Percentiles rank a stretch among this genome's conserved stretches.
These are phyloP conservation scores for Cladosporium sp. DNA, from an alignment of 2,329 filamentous ascomycete genomes.

Conservation along the genomic window DNA sequence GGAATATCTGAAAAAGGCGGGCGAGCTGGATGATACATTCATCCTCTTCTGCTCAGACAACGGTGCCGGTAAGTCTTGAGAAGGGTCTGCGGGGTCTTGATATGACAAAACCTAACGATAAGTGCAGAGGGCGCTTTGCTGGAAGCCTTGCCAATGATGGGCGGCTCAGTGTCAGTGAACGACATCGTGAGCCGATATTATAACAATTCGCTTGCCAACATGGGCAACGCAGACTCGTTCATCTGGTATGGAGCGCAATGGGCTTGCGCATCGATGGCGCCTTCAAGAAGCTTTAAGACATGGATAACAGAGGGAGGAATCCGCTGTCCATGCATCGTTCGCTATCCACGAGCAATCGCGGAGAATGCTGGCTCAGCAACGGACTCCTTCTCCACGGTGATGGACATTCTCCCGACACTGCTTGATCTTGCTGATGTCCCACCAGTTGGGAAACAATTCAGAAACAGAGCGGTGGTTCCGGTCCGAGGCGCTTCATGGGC, in stretches of 20 bases:
- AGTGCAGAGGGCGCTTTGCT: slow-evolving; percentile 17
- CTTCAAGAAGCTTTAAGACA: neutral
- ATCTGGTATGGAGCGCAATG: slow-evolving; percentile 36
- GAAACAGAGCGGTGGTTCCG: too few species aligned
- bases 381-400: neutral
- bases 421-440: too few species aligned
- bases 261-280: slow-evolving; percentile 12
- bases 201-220: slow-evolving; percentile 36
- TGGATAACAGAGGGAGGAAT: neutral
- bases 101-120: neutral
- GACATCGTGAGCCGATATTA: slow-evolving; percentile 32
- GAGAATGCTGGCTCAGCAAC: neutral
- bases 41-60: slow-evolving; percentile 39
- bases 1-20: slow-evolving; percentile 25
- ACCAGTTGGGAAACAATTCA: too few species aligned
- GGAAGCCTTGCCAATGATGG: slow-evolving; percentile 31
- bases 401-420: neutral
- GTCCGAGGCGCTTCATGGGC: too few species aligned
- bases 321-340: neutral
- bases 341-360: too few species aligned
- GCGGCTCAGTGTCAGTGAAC: slow-evolving; percentile 16
- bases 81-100: slow-evolving; percentile 28
- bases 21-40: slow-evolving; percentile 35
- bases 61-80: too few species aligned
- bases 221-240: slow-evolving; percentile 32